Conservation (phyloP, 305 asterid genomes). For the Solanum hybrid region DNA sequence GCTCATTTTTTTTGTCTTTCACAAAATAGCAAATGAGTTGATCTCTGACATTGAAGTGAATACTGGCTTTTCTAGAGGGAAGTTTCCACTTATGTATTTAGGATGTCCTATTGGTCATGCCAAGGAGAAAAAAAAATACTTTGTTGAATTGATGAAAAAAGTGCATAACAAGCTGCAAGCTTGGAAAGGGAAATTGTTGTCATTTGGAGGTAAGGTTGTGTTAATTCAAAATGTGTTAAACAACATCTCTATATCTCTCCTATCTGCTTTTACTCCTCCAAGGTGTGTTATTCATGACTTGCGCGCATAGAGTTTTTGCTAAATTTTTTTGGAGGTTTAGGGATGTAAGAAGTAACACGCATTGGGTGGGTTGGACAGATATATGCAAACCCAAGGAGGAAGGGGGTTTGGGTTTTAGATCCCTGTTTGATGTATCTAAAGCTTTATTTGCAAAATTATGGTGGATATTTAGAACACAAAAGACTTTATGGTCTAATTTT, state of each 20-base stretch:
- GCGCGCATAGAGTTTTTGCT: background rate
- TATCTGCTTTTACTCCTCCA: background rate
- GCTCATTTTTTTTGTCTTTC: too few relatives aligned
- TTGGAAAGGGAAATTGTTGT: background rate
- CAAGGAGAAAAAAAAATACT: background rate
- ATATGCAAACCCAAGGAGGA: background rate
- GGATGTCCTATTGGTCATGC: background rate
- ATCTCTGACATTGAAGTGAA: too few relatives aligned
- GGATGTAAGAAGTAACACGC: background rate
- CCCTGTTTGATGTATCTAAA: background rate
- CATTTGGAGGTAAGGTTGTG: background rate
- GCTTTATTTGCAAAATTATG: background rate
- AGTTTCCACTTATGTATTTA: background rate
- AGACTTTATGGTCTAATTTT: background rate
- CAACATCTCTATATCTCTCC: background rate
- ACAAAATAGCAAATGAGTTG: too few relatives aligned
- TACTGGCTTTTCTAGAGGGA: background rate
- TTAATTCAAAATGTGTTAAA: background rate
- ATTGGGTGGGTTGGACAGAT: background rate
- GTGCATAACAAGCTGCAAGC: background rate
- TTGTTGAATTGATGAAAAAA: background rate
- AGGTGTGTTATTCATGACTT: background rate
- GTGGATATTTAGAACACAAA: background rate
- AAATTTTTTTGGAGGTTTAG: background rate
- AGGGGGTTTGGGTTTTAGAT: background rate